Base-by-base conservation (phyloP, 306 rosid species). In the Vigna unguiculata region DNA sequence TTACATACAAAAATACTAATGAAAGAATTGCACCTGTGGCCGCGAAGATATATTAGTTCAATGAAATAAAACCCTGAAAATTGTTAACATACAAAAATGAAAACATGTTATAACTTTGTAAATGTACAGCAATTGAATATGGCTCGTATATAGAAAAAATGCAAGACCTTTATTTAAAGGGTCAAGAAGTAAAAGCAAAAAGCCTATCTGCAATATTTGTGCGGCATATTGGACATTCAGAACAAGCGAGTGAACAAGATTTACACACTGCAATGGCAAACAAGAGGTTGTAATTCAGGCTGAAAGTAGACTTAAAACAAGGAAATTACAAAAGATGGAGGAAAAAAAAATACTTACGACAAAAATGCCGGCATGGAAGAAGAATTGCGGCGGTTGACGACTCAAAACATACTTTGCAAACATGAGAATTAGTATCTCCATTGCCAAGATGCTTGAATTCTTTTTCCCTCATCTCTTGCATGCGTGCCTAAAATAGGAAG, bases 311-410 rank as follows among this genome's bases (percentile, higher is more conserved):
- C 13, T 19, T 45, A 64, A 46, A 74, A 22, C 41, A 74, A 62
- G 63, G 64, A 69, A 78, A 69, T 36, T 48, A 24, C 9, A 22
- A 69, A 36, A 63, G 60, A 2, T 19, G 38, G 21, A 64, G 75
- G 67, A 6, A 21, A 7, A 13, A 6, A 25, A 47, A 41, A 53
- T 70, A 38, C 16, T 17, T 19, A 24, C 64, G 48, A 84, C 97
- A 90, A 89, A 95, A 95, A 86, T 95, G 98, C 34, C 97, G 91
- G 83, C 98, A 95, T 30, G 98, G 98, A 69, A 95, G 93, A 78
- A 95, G 96, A 84, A 95, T 90, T 78, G 97, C 97, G 19, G 97
- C 96, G 21, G 98, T 95, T n/a, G 97, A 95, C 63, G 91, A 85
- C 83, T 92, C 97, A 73, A 90, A 95, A 79, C 98, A 95, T 74